Conservation (phyloP, 768 basidiomycete species). For the Podaxis mareebaensis region DNA sequence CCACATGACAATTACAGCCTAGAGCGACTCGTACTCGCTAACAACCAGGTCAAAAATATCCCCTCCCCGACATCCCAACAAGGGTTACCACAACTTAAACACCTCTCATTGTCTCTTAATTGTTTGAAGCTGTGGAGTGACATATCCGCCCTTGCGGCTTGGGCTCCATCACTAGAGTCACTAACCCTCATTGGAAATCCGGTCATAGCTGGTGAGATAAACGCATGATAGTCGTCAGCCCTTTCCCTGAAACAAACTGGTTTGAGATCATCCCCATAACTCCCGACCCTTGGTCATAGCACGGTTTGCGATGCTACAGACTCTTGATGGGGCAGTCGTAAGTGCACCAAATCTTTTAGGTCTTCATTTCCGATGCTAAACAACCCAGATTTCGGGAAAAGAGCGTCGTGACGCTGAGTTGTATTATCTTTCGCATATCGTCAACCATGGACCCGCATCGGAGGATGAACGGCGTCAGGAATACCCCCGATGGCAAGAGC, state of each 20-base stretch:
- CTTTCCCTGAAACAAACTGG: constrained; percentile 27
- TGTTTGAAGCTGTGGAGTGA: constrained; percentile 55
- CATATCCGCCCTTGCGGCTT: constrained; percentile 63
- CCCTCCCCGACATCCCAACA: constrained; percentile 35
- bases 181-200: constrained; percentile 68
- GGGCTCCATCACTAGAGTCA: constrained; percentile 69
- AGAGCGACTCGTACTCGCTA: constrained; percentile 63
- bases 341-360: constrained; percentile 26
- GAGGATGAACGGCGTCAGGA: constrained; percentile 42
- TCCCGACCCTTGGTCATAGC: constrained; percentile 67
- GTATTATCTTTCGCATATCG: constrained; percentile 74
- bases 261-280: constrained; percentile 35
- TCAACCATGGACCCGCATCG: constrained; percentile 42
- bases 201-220: constrained; percentile 50
- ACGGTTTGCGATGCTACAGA: constrained; percentile 59
- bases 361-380: constrained; percentile 1
- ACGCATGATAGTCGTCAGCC: constrained; percentile 9
- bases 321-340: constrained; percentile 67
- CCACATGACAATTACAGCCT: constrained; percentile 45
- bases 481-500: constrained; percentile 66
- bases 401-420: constrained; percentile 83
- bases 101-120: constrained; percentile 69
- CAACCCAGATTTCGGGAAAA: constrained; percentile 57
- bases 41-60: constrained; percentile 57
- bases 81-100: constrained; percentile 41